A percentile compares a stretch with the other conserved stretches of the same genome.
These are phyloP conservation scores for Penicillium goetzii DNA, from an alignment of 495 filamentous ascomycete species.

Conservation along the genomic window DNA sequence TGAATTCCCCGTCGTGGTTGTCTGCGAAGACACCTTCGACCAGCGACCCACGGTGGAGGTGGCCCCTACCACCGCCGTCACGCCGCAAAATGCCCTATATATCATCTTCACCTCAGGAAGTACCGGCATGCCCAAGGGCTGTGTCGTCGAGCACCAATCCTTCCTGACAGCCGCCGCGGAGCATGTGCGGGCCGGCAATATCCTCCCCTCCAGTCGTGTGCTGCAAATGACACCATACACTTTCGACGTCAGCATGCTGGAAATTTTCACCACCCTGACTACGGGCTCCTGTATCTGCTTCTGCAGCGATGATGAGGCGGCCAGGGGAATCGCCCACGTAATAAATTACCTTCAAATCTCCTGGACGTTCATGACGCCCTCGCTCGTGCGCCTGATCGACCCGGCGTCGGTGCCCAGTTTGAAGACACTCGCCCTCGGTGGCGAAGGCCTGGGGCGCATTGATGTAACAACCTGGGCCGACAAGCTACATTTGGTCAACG, in stretches of 20 bases:
- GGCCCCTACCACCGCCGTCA: not conserved
- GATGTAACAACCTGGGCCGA: slow-evolving; percentile 47
- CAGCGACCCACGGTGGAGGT: not conserved
- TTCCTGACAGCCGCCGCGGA: slow-evolving; percentile 25
- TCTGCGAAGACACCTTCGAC: not conserved
- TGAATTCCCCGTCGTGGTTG: not conserved
- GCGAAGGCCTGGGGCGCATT: slow-evolving; percentile 45
- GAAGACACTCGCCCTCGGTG: slow-evolving; percentile 38
- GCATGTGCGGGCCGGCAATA: slow-evolving; percentile 3
- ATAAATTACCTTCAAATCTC: slow-evolving; percentile 36
- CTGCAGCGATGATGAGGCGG: slow-evolving; percentile 10
- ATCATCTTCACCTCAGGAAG: slow-evolving; percentile 43
- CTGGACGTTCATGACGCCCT: slow-evolving; percentile 41
- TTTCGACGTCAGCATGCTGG: slow-evolving; percentile 42
- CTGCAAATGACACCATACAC: slow-evolving; percentile 46
- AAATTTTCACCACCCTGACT: slow-evolving; percentile 46
- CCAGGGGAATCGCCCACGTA: slow-evolving; percentile 28
- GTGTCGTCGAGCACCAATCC: slow-evolving; percentile 44
- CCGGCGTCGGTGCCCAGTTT: slow-evolving; percentile 36
- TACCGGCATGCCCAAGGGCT: slow-evolving; percentile 46
- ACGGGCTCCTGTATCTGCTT: slow-evolving; percentile 28
- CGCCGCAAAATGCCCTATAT: slow-evolving; percentile 10
- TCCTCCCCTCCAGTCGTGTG: slow-evolving; percentile 21
- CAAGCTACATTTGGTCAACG: slow-evolving; percentile 38
- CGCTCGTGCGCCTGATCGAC: slow-evolving; percentile 35